Percentiles rank a stretch among this genome's conserved stretches.
These are phyloP conservation scores for Clavispora carvajalis DNA, from an alignment of 805 yeast genomes.

Conservation along the genomic window DNA sequence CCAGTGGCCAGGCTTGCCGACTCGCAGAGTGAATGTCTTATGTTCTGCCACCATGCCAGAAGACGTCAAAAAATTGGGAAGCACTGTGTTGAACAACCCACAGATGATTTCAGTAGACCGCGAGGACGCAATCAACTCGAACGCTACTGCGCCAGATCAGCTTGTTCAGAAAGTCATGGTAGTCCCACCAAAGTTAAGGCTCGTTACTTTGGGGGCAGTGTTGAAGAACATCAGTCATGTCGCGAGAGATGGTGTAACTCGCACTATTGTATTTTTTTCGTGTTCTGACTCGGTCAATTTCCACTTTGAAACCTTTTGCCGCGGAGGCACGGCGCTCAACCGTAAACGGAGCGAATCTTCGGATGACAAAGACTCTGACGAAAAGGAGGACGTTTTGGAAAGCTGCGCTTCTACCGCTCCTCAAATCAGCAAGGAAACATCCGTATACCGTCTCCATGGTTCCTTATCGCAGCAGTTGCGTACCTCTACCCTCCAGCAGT, in stretches of 20 bases:
- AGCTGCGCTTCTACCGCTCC: constrained; percentile 51
- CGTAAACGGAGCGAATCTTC: constrained; percentile 22
- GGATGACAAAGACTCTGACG: constrained; percentile 15
- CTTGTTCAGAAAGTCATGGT: constrained; percentile 72
- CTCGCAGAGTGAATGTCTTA: constrained; percentile 65
- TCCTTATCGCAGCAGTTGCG: constrained; percentile 81
- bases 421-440: constrained; percentile 36
- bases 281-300: constrained; percentile 97
- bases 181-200: constrained; percentile 87
- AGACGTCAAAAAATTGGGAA: constrained; percentile 75
- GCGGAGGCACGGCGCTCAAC: constrained; percentile 44
- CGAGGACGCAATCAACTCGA: constrained; percentile 9
- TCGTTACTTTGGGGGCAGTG: constrained; percentile 71
- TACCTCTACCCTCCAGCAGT: constrained; percentile 66
- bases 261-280: constrained; percentile 81
- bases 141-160: constrained; percentile 78
- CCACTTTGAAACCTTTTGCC: constrained; percentile 71
- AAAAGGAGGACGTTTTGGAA: neutral
- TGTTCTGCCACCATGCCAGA: constrained; percentile 94
- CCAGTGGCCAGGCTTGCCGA: constrained; percentile 57
- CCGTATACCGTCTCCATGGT: constrained; percentile 77
- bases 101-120: constrained; percentile 52
- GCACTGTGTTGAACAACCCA: constrained; percentile 68
- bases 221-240: constrained; percentile 41
- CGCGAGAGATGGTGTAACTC: constrained; percentile 32